Evolutionary conservation across 2,329 filamentous ascomycete genomes (phyloP).

Genomic region (Cadophora malorum): DNA sequence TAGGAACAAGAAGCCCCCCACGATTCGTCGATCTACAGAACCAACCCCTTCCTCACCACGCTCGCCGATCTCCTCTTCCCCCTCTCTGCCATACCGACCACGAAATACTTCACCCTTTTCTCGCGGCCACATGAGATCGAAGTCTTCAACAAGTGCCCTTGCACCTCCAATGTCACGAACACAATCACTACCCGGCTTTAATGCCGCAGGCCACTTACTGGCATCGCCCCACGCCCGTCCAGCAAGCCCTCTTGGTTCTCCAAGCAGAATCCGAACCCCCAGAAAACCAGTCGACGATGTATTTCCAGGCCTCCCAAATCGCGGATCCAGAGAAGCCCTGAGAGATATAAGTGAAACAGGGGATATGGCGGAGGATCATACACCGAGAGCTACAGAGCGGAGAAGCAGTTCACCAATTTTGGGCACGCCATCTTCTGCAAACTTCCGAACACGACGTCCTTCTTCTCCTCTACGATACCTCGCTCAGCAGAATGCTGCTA

Average conservation of each 20-base stretch:
- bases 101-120: constrained; percentile 68
- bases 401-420: constrained; percentile 59
- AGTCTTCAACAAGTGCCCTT: constrained; percentile 61
- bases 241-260: constrained; percentile 61
- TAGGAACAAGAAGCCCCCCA: constrained; percentile 58
- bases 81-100: constrained; percentile 62
- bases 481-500: constrained; percentile 45
- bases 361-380: constrained; percentile 52
- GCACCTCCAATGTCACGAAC: constrained; percentile 66
- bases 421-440: constrained; percentile 39
- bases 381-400: constrained; percentile 50
- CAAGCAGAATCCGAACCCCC: constrained; percentile 57
- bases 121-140: constrained; percentile 62
- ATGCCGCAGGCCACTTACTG: constrained; percentile 63
- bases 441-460: constrained; percentile 51
- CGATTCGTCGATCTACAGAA: constrained; percentile 64
- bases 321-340: constrained; percentile 36
- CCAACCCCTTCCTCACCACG: constrained; percentile 59
- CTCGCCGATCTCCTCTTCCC: constrained; percentile 50
- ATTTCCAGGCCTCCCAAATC: constrained; percentile 61
- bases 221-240: constrained; percentile 59
- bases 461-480: constrained; percentile 62
- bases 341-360: constrained; percentile 40
- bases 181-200: constrained; percentile 69
- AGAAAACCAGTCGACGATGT: constrained; percentile 65